A percentile compares a stretch with the other conserved stretches of the same genome.
phyloP scores from a whole-genome alignment of 2,329 filamentous ascomycete species.

The Botryotinia calthae region DNA sequence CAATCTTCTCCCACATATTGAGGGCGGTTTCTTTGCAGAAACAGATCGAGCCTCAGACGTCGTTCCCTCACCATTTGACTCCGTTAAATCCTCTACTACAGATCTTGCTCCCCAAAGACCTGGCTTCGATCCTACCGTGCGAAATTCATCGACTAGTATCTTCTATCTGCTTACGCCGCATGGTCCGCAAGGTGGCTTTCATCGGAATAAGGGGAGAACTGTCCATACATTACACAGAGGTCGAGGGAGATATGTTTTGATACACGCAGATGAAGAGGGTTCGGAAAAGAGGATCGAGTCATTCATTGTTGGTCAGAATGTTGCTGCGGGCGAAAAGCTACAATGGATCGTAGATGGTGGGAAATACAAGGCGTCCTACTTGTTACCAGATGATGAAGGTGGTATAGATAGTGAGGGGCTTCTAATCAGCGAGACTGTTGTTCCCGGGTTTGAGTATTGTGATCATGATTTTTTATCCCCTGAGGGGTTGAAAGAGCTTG shows the following conservation, averaged over 20 bases:
- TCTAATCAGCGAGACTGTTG: slow-evolving; percentile 66
- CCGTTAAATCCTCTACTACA: slow-evolving; percentile 40
- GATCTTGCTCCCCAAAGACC: slow-evolving; percentile 41
- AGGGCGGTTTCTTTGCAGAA: slow-evolving; percentile 63
- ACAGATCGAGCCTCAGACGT: slow-evolving; percentile 54
- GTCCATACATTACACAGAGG: slow-evolving; percentile 65
- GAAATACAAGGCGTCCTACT: slow-evolving; percentile 63
- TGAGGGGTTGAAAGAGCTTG: slow-evolving; percentile 50
- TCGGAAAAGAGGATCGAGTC: slow-evolving; percentile 54
- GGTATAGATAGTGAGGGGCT: slow-evolving; percentile 45
- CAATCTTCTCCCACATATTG: slow-evolving; percentile 53
- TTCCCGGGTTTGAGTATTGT: slow-evolving; percentile 65
- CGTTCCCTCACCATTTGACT: slow-evolving; percentile 55
- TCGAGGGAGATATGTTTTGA: slow-evolving; percentile 60
- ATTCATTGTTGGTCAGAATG: slow-evolving; percentile 60
- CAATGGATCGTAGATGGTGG: slow-evolving; percentile 70
- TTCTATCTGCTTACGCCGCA: slow-evolving; percentile 61
- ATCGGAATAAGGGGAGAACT: slow-evolving; percentile 60
- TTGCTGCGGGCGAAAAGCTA: slow-evolving; percentile 56
- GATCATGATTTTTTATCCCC: slow-evolving; percentile 65
- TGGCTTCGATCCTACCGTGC: slow-evolving; percentile 43
- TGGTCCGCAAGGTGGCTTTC: slow-evolving; percentile 57
- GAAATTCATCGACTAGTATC: slow-evolving; percentile 59
- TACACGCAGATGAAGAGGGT: slow-evolving; percentile 53
- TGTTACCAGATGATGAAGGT: slow-evolving; percentile 48